Base-by-base conservation (phyloP, 148 eudicot genomes). In the Tetragonia tetragonoides region DNA sequence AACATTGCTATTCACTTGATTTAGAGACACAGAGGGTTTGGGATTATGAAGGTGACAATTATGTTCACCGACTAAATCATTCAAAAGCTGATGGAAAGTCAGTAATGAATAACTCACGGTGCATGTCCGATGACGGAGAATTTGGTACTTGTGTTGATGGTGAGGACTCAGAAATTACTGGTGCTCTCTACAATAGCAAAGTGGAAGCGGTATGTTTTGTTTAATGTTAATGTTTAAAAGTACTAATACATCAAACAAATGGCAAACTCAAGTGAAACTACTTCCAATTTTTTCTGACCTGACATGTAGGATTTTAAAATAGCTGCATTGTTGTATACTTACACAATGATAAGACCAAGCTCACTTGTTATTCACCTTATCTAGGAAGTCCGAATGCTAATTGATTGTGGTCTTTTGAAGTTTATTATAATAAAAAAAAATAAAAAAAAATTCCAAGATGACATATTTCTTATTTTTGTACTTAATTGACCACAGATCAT, bases 1-100 rank as follows among this genome's bases (percentile, higher is more conserved):
- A 89, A 62, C 99, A 96, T 84, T 84, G 90, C 84, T 93, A 87
- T 85, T 93, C 97, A 56, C 97, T 96, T 69, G 97, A 96, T 75
- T 73, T 96, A 83, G 93, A 90, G 78, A 89, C 88, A 18, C 97
- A 90, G 69, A 91, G 93, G 78, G 95, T 96, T 75, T 96, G 99
- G 99, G 99, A 96, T 90, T 96, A 96, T 75, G 94, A 85, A 71
- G 93, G 95, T 67, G 99, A 93, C 82, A 85, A 61, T 69, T 96
- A 93, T 85, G 99, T 96, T 67, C 99, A 96, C 77, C 90, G 99
- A 24, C 74, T 96, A 79, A 90, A 91, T 83, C 97, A 92, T 53
- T 92, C 98, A 47, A 91, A 90, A 88, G 85, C 78, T 71, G 98
- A 83, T 79, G 86, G 88, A 53, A 96, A 93, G 84, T 90, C 97